Percentiles rank a stretch among this genome's conserved stretches.
These are phyloP conservation scores for Trichocladium uniseriatum DNA, from an alignment of 495 filamentous ascomycete species.

Conservation along the genomic window DNA sequence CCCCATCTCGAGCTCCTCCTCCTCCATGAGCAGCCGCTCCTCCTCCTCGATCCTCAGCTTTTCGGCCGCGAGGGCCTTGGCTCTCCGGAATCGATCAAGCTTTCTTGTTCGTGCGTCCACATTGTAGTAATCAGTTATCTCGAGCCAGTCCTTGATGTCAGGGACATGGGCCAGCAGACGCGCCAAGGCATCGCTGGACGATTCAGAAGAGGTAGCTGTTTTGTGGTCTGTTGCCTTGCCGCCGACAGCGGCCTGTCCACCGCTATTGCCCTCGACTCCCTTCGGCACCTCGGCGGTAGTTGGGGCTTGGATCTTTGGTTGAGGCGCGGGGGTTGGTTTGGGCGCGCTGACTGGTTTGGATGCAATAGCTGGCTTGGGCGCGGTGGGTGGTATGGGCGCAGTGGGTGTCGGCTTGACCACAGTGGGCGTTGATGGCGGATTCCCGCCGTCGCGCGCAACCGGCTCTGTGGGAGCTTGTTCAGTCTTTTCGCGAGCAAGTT, in stretches of 20 bases:
- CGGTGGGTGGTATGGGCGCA: too few species aligned
- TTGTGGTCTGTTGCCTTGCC: background rate
- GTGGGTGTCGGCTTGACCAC: too few species aligned
- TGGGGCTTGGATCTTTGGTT: too few species aligned
- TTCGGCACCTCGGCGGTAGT: background rate
- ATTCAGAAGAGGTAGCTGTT: background rate
- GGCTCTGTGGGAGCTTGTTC: background rate
- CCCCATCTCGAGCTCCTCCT: conserved; percentile 21
- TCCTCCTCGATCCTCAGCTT: conserved; percentile 31
- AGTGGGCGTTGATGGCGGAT: too few species aligned
- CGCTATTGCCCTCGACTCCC: background rate
- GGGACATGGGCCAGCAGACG: conserved; percentile 21
- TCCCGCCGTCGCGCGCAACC: too few species aligned
- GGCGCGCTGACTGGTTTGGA: too few species aligned
- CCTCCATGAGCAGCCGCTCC: conserved; percentile 22
- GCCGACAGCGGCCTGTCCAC: background rate
- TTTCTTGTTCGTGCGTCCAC: conserved; percentile 37
- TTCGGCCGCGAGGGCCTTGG: conserved; percentile 35
- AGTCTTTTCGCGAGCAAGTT: background rate
- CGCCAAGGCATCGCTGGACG: conserved; percentile 7
- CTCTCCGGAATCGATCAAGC: conserved; percentile 37
- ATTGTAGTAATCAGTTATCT: conserved; percentile 51
- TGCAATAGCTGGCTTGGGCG: too few species aligned
- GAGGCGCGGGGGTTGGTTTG: too few species aligned
- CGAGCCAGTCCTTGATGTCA: conserved; percentile 52